Conservation (phyloP, 2,329 filamentous ascomycete species). For the Diplodia sapinea region DNA sequence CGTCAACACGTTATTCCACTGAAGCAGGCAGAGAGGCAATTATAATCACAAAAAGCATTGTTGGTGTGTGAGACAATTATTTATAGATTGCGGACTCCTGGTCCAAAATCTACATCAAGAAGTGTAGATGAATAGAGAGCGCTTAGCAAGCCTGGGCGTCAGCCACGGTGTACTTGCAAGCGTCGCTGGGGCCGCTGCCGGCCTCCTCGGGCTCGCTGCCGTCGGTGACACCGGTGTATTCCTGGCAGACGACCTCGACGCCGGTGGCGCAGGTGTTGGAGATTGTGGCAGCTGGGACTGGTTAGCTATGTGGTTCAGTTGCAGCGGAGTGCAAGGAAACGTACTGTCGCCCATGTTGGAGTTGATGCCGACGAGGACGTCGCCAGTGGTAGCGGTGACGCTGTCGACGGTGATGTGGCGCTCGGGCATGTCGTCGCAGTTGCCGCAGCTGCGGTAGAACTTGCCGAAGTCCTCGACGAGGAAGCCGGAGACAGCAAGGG, state of each 20-base stretch:
- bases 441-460: constrained; percentile 43
- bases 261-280: constrained; percentile 47
- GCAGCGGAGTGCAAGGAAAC: neutral
- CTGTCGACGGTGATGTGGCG: constrained; percentile 41
- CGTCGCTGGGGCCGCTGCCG: constrained; percentile 29
- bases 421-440: constrained; percentile 40
- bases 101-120: constrained; percentile 28
- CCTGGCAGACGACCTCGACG: constrained; percentile 38
- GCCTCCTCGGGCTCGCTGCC: constrained; percentile 41
- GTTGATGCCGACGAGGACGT: constrained; percentile 49
- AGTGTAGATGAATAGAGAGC: neutral
- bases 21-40: neutral
- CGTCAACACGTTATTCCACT: neutral
- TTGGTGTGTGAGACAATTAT: constrained; percentile 1
- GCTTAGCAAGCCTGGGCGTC: constrained; percentile 29
- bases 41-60: neutral
- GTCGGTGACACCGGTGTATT: constrained; percentile 39
- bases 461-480: constrained; percentile 41
- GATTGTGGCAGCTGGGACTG: constrained; percentile 54
- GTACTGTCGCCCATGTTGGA: constrained; percentile 28
- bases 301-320: constrained; percentile 41
- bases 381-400: constrained; percentile 47
- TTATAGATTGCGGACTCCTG: constrained; percentile 16
- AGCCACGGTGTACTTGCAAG: constrained; percentile 27
- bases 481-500: constrained; percentile 43